These are phyloP conservation scores for Moelleriella libera DNA, from an alignment of 2,329 filamentous ascomycete species.

Conservation along the genomic window DNA sequence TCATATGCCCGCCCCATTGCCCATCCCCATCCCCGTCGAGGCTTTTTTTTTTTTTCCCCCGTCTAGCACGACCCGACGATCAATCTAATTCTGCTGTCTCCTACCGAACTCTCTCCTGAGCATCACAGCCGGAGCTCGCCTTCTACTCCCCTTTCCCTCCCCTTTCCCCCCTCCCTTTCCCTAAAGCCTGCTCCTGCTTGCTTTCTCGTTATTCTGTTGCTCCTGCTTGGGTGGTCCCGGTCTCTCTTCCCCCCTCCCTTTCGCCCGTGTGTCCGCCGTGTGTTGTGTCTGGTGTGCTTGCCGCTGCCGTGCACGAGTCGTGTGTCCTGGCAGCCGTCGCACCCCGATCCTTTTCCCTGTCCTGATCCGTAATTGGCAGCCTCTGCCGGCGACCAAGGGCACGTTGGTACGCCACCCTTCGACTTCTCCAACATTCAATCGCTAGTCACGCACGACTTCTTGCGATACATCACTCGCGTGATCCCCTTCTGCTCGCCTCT, in stretches of 20 bases:
- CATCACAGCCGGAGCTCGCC: background rate
- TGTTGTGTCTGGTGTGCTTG: constrained; percentile 2
- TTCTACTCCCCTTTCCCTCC: too few relatives aligned
- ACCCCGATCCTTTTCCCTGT: constrained; percentile 1
- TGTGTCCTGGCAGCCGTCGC: constrained; percentile 3
- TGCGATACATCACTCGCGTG: background rate
- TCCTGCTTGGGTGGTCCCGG: constrained; percentile 4
- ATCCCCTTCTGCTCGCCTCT: background rate
- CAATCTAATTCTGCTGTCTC: background rate
- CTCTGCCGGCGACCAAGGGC: constrained; percentile 4
- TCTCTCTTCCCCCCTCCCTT: constrained; percentile 5
- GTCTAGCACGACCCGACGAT: background rate
- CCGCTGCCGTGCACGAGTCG: constrained; percentile 4
- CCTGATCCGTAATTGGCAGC: constrained; percentile 6
- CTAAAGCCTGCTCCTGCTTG: background rate
- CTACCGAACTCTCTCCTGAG: background rate
- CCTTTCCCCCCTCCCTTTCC: background rate
- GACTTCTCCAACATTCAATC: background rate
- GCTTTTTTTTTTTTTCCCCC: constrained; percentile 5
- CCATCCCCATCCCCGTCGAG: constrained; percentile 4
- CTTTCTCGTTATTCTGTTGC: constrained; percentile 3
- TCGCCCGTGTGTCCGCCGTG: constrained; percentile 4
- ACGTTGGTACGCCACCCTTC: constrained; percentile 6
- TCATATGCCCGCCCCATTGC: constrained; percentile 1
- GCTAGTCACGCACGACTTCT: background rate